A percentile compares a stretch with the other conserved stretches of the same genome.
Evolutionary conservation across 192 early-diverging fungal species (phyloP).

Genomic region (Umbelopsis vinacea): DNA sequence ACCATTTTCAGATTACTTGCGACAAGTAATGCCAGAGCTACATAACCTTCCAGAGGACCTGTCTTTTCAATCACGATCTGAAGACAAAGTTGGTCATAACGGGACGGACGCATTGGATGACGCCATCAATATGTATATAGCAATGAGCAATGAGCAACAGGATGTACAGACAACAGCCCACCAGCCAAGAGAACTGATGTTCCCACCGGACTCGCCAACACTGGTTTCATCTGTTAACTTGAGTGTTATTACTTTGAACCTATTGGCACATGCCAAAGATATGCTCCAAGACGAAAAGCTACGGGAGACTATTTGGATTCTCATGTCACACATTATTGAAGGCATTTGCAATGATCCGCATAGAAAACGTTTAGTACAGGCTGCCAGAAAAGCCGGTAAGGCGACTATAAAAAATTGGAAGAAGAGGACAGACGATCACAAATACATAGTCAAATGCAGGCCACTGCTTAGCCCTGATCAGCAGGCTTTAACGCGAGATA

Average conservation of each 20-base stretch:
- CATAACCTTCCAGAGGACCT: neutral
- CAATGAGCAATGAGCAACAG: neutral
- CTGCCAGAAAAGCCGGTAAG: slow-evolving; percentile 9
- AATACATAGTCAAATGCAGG: neutral
- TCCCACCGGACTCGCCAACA: neutral
- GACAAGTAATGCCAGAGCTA: neutral
- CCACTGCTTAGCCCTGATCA: neutral
- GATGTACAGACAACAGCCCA: no score
- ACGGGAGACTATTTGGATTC: slow-evolving; percentile 3
- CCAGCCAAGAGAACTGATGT: neutral
- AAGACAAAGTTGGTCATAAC: neutral
- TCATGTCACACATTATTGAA: slow-evolving; percentile 6
- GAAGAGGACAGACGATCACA: neutral
- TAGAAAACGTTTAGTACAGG: neutral
- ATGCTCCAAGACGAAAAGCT: neutral
- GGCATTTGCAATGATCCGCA: neutral
- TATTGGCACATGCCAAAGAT: neutral
- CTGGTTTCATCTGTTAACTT: neutral
- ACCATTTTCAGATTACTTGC: slow-evolving; percentile 5
- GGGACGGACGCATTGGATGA: no score
- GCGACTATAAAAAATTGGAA: slow-evolving; percentile 16
- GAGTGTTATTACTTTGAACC: slow-evolving; percentile 1
- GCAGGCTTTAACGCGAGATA: neutral
- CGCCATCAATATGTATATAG: neutral
- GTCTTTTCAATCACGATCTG: neutral